phyloP scores from a whole-genome alignment of 805 yeast genomes.

The Nakazawaea pomicola region DNA sequence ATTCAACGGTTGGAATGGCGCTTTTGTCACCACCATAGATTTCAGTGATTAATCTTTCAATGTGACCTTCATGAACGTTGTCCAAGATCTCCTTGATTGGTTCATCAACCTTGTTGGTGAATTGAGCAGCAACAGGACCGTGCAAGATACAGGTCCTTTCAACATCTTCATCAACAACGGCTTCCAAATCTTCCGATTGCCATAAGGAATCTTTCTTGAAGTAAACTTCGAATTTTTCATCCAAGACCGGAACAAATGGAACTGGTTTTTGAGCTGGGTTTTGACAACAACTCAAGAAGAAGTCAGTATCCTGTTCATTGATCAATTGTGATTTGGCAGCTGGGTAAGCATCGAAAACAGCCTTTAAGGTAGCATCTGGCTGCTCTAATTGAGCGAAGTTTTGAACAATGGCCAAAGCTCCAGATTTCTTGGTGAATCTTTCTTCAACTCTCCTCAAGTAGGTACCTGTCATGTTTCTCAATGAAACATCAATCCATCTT shows the following conservation, averaged over 20 bases:
- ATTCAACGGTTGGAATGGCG: constrained; percentile 82
- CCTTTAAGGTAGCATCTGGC: constrained; percentile 58
- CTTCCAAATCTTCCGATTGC: constrained; percentile 97
- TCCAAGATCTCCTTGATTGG: constrained; percentile 91
- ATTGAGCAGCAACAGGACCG: constrained; percentile 98
- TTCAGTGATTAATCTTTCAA: constrained; percentile 60
- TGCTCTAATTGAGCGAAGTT: constrained; percentile 60
- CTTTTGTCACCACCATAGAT: constrained; percentile 67
- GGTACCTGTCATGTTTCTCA: constrained; percentile 83
- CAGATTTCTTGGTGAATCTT: constrained; percentile 65
- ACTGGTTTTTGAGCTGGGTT: constrained; percentile 93
- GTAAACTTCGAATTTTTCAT: constrained; percentile 90
- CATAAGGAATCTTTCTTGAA: constrained; percentile 98
- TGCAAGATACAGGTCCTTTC: constrained; percentile 98
- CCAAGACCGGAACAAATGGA: constrained; percentile 94
- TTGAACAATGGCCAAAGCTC: constrained; percentile 65
- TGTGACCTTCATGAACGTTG: constrained; percentile 85
- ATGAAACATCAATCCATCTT: constrained; percentile 84
- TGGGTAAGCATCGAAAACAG: constrained; percentile 65
- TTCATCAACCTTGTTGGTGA: constrained; percentile 79
- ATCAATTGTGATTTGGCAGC: constrained; percentile 75
- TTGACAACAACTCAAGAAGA: constrained; percentile 76
- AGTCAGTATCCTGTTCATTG: constrained; percentile 94
- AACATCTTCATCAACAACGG: constrained; percentile 93
- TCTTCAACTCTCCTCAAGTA: constrained; percentile 94